Evolutionary conservation across 2,329 filamentous ascomycete genomes (phyloP).

Genomic region (Tothia fuscella): DNA sequence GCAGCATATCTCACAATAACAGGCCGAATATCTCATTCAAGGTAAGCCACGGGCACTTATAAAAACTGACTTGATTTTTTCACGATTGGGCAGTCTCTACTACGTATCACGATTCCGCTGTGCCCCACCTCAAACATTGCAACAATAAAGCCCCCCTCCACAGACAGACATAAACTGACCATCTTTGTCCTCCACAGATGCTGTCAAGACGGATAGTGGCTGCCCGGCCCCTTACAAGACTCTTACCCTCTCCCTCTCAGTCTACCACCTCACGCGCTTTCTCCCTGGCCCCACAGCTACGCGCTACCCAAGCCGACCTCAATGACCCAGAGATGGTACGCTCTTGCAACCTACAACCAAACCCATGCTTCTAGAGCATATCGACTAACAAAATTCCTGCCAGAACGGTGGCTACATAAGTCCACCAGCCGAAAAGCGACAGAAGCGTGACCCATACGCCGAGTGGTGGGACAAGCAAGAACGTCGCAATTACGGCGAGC

Average conservation of each 20-base stretch:
- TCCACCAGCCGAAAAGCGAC: conserved; percentile 68
- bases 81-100: too few relatives aligned
- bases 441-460: conserved; percentile 83
- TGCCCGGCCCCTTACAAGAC: conserved; percentile 28
- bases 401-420: conserved; percentile 80
- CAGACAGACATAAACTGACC: too few relatives aligned
- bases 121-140: too few relatives aligned
- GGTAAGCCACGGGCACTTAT: too few relatives aligned
- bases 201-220: conserved; percentile 31
- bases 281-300: conserved; percentile 18
- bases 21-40: too few relatives aligned
- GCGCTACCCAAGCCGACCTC: conserved; percentile 16
- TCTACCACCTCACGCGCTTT: conserved; percentile 14
- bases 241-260: too few relatives aligned
- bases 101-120: too few relatives aligned
- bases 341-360: neutral
- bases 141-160: too few relatives aligned
- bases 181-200: too few relatives aligned
- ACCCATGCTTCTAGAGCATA: neutral
- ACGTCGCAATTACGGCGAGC: conserved; percentile 91
- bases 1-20: too few relatives aligned
- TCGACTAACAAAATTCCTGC: neutral
- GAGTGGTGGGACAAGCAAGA: conserved; percentile 98
- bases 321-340: conserved; percentile 20
- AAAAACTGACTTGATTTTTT: too few relatives aligned